A percentile compares a stretch with the other conserved stretches of the same genome.
These are phyloP conservation scores for Escovopsis sp. DNA, from an alignment of 2,329 filamentous ascomycete genomes.

Conservation along the genomic window DNA sequence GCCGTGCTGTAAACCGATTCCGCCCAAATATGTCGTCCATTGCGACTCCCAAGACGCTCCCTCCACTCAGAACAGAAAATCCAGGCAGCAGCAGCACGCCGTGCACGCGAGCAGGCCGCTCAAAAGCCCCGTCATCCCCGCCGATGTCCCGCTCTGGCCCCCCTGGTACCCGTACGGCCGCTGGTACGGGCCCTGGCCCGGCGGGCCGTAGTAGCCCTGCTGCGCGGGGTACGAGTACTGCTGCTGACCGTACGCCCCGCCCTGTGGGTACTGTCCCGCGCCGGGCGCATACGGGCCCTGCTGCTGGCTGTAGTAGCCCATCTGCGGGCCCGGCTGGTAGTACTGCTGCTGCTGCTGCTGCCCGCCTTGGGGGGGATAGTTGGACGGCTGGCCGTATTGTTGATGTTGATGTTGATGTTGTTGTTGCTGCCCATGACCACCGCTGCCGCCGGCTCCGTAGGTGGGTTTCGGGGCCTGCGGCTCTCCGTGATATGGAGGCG, in stretches of 20 bases:
- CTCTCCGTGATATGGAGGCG: slow-evolving; percentile 34
- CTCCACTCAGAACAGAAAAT: slow-evolving; percentile 34
- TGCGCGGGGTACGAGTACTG: slow-evolving; percentile 15
- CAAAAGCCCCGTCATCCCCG: slow-evolving; percentile 20
- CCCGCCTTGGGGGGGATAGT: slow-evolving; percentile 15
- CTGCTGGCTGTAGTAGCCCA: slow-evolving; percentile 30
- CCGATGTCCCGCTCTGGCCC: slow-evolving; percentile 13
- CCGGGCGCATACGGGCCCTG: slow-evolving; percentile 19
- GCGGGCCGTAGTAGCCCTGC: slow-evolving; percentile 22
- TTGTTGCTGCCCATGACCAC: slow-evolving; percentile 11
- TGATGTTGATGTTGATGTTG: slow-evolving; percentile 13
- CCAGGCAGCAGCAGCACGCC: slow-evolving; percentile 45
- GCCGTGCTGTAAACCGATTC: too few relatives aligned
- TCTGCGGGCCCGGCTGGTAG: slow-evolving; percentile 27
- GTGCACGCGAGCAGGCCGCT: slow-evolving; percentile 34
- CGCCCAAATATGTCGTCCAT: too few relatives aligned
- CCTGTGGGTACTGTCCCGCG: slow-evolving; percentile 19
- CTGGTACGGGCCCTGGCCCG: slow-evolving; percentile 7
- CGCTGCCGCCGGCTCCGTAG: slow-evolving; percentile 22
- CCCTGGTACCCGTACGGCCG: slow-evolving; percentile 21
- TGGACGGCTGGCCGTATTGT: slow-evolving; percentile 15
- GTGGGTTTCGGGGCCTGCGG: slow-evolving; percentile 27
- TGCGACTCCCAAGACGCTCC: too few relatives aligned
- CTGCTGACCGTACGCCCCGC: slow-evolving; percentile 12
- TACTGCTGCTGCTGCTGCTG: slow-evolving; percentile 27